Base-by-base conservation (phyloP, 139 green algal species). In the Zygnema cylindricum region DNA sequence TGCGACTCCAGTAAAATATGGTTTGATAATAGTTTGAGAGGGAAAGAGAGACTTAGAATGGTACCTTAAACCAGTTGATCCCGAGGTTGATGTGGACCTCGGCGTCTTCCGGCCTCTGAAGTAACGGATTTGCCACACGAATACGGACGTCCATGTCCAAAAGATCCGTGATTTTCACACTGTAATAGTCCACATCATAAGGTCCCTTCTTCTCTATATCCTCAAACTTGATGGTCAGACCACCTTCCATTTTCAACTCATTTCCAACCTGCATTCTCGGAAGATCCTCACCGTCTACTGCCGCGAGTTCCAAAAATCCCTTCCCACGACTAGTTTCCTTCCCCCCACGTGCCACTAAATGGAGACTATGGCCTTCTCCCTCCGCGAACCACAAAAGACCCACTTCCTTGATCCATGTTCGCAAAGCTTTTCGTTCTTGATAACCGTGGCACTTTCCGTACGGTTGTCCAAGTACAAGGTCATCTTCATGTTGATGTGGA, bases 401-500 rank as follows among this genome's bases (percentile, higher is more conserved):
- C 21, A 89, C 16, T 41, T 84, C 84, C 76, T 33, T 43, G 33
- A 89, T 89, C 84, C 84, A 89, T 36, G 84, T 88, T 35, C 43
- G 84, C 22, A 89, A 3, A 7, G n/a, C 84, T 43, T 78, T 86
- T 42, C 41, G 30, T 23, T 23, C n/a, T 2, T 32, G 77, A 55
- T n/a, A 30, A 85, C 32, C 32, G 77, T 39, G 36, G 71, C 71
- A 16, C 71, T 16, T 16, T 79, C 71, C 36, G 71, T 79, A n/a
- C 77, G 32, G 32, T 63, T 1, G 84, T 88, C 84, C 22, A 73
- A 30, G 84, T 89, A 89, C 21, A 69, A 69, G 38, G 39, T 39
- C 2, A 90, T 35, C 30, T 49, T 78, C 86, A 90, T 89, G 86
- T 90, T 90, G 38, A 90, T 33, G 79, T 90, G 86, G 22, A 90